Base-by-base conservation (phyloP, 2,329 filamentous ascomycete species). In the Ascosphaera aggregata region DNA sequence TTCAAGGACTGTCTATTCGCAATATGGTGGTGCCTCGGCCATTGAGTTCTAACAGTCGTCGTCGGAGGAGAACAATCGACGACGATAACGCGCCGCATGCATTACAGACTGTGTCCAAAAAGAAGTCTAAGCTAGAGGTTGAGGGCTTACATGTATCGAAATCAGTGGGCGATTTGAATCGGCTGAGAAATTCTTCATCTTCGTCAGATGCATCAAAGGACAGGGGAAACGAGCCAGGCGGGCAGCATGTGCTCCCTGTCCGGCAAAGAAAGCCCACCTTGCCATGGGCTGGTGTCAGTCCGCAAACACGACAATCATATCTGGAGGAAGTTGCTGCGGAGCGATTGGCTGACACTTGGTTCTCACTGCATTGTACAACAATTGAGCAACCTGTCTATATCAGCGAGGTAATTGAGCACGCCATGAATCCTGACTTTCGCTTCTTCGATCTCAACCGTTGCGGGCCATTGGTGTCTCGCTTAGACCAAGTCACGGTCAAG, bases 391-490 rank as follows among this genome's bases (percentile, higher is more conserved):
- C 86, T 0, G 60, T 94, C n/a, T 94, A 94, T 54, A 71, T 93
- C 48, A 93, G 84, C 51, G 86, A 95, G 58, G 65, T 78, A 17
- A 69, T 75, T 19, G 69, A 78, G 47, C 73, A 73, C 49, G 74
- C 80, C n/a, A 84, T 82, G 58, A 94, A 94, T 54, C 89, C 89
- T 45, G 82, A 78, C 48, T 95, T 93, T 54, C 73, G 72, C 34
- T 77, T 80, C 53, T 91, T 94, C 53, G 77, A 91, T 44, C 66
- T 93, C 4, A 67, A 68, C 18, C 58, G 64, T 4, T 72, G 67
- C 44, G 71, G 69, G 0, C 68, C 78, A 0, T 53, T 58, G 2
- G 64, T 84, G 17, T 76, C 78, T 7, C 70, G 84, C 41, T 61
- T 67, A 3, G 70, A 79, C 38, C 61, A 62, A 13, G 50, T 91